A percentile compares a stretch with the other conserved stretches of the same genome.
Evolutionary conservation across 495 filamentous ascomycete genomes (phyloP).

Genomic region (Apodospora peruviana): DNA sequence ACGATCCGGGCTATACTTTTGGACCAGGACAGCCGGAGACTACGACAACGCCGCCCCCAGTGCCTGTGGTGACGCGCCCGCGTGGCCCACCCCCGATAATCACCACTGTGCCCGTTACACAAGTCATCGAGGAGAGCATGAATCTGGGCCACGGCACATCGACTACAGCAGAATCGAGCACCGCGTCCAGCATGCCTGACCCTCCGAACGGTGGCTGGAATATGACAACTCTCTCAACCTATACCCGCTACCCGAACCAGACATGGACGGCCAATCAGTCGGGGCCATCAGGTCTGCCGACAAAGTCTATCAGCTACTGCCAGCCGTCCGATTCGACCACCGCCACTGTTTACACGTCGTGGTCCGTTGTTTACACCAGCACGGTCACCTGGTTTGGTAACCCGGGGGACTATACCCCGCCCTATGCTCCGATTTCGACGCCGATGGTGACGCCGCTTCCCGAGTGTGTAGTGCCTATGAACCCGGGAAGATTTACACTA

Average conservation of each 20-base stretch:
- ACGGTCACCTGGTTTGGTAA: slow-evolving; percentile 41
- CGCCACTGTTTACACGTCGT: slow-evolving; percentile 15
- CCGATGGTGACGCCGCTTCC: slow-evolving; percentile 24
- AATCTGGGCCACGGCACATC: not conserved
- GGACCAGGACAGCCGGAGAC: not conserved
- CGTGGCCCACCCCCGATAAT: slow-evolving; percentile 2
- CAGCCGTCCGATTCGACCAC: slow-evolving; percentile 3
- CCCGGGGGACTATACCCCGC: slow-evolving; percentile 36
- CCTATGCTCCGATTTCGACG: slow-evolving; percentile 31
- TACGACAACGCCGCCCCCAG: not conserved
- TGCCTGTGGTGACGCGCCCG: not conserved
- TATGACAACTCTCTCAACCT: slow-evolving; percentile 2
- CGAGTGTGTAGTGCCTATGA: slow-evolving; percentile 24
- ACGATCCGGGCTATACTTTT: not conserved
- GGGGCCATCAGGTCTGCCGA: too few species aligned
- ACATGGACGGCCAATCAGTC: slow-evolving; percentile 3
- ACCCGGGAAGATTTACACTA: slow-evolving; percentile 28
- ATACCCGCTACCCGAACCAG: slow-evolving; percentile 5
- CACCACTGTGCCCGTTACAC: not conserved
- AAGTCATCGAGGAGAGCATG: not conserved
- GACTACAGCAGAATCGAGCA: not conserved
- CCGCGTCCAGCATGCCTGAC: not conserved
- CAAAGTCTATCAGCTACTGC: slow-evolving; percentile 13
- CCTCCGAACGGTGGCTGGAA: not conserved
- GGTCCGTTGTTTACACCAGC: slow-evolving; percentile 37